Base-by-base conservation (phyloP, 306 rosid genomes). In the Rosa persica region DNA sequence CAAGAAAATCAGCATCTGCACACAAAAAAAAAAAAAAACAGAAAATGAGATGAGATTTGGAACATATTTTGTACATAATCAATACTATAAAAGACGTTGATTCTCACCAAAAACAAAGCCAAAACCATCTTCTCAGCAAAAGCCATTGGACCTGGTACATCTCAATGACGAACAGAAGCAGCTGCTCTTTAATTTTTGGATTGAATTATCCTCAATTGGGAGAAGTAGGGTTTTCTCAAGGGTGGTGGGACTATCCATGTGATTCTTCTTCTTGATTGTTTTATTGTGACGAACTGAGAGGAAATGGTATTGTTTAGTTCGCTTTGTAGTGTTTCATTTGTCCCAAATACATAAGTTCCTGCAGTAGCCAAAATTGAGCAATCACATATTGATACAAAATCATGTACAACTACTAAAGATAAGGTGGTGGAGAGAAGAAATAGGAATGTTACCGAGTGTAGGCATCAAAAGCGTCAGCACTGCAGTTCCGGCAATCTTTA, bases 111-210 rank as follows among this genome's bases (percentile, higher is more conserved):
- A 84, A 94, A 90, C 13, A 86, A 76, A 67, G 85, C 61, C 80
- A 94, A 44, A 43, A 92, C 90, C 92, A 87, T 89, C 92, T 92
- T 94, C 89, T 92, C 94, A 36, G 97, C 98, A 84, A 89, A 94
- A 65, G 83, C 74, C 94, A 94, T 87, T 51, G 96, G 98, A 58
- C 98, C 98, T 93, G 73, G 55, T 61, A 76, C 60, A 74, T 3
- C 46, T n/a, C n/a, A 85, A 10, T 39, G 55, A 40, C 2, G 82
- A 80, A 12, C 62, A 64, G 76, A 48, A 25, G 30, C 43, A 1
- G 39, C 40, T 11, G 19, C n/a, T 67, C 12, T 52, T 68, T 43
- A 88, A 39, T 73, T 70, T 70, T 69, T 73, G 75, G 67, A 4
- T 62, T 43, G 49, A 62, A 0, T 84, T 83, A 1, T 74, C 66